phyloP scores from a whole-genome alignment of 2,329 filamentous ascomycete genomes.

The Podosphaera fusca region DNA sequence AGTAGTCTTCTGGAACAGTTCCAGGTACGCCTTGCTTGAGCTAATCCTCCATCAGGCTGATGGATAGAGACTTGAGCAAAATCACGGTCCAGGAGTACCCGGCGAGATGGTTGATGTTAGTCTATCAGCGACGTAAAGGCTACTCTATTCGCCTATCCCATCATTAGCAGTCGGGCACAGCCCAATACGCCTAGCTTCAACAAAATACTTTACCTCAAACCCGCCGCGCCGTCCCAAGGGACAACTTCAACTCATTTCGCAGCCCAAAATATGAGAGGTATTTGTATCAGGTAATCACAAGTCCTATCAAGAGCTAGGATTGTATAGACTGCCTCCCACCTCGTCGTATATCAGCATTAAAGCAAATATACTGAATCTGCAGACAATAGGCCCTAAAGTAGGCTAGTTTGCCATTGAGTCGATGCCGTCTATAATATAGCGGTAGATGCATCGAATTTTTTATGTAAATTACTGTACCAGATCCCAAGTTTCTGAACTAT shows the following conservation, averaged over 20 bases:
- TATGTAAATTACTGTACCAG: no score
- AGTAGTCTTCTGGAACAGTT: not conserved
- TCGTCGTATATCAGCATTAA: no score
- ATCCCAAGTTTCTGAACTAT: no score
- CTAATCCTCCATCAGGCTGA: not conserved
- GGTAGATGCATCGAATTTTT: no score
- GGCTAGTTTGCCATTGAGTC: no score
- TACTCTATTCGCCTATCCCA: not conserved
- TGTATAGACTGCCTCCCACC: no score
- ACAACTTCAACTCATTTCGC: not conserved
- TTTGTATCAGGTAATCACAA: no score
- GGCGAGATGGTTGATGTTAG: not conserved
- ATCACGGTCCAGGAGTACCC: not conserved
- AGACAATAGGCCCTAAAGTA: no score
- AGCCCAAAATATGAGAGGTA: not conserved
- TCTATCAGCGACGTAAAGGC: not conserved
- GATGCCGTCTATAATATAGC: no score
- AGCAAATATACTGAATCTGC: no score
- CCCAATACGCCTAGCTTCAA: not conserved
- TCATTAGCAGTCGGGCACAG: not conserved
- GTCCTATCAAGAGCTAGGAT: no score
- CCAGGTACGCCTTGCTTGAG: not conserved
- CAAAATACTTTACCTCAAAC: not conserved
- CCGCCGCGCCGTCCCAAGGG: not conserved
- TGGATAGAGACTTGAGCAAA: not conserved